Evolutionary conservation across 306 rosid genomes (phyloP).

Genomic region (Cyclanthera cordifolia): DNA sequence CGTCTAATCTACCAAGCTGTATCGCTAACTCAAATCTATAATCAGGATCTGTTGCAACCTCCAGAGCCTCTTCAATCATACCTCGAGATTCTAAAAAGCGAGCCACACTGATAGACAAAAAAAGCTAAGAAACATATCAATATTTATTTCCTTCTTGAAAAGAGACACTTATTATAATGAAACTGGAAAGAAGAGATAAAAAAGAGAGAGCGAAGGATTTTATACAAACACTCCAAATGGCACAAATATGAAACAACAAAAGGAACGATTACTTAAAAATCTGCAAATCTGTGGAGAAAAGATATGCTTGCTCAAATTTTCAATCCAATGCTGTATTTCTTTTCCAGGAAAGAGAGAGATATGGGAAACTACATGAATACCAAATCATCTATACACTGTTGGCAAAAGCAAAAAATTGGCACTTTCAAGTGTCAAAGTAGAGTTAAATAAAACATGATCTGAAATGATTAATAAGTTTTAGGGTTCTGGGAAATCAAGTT

Average conservation of each 20-base stretch:
- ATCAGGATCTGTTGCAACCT: conserved; percentile 91
- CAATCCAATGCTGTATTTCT: background rate
- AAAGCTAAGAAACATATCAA: conserved; percentile 4
- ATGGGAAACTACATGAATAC: background rate
- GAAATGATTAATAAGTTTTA: background rate
- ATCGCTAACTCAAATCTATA: conserved; percentile 89
- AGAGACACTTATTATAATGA: background rate
- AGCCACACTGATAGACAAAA: conserved; percentile 56
- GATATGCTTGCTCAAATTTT: background rate
- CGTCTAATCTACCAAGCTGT: conserved; percentile 84
- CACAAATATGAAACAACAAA: background rate
- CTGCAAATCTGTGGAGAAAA: background rate
- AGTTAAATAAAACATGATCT: background rate
- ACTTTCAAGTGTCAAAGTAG: background rate
- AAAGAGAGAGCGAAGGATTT: background rate
- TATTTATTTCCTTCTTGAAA: background rate
- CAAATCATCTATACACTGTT: background rate
- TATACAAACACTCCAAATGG: background rate
- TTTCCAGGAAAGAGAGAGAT: background rate
- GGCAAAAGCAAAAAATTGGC: background rate
- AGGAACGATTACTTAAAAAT: background rate
- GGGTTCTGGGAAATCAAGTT: no score
- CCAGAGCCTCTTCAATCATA: conserved; percentile 92
- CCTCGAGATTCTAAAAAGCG: conserved; percentile 92
- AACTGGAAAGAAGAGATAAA: background rate